Conservation (phyloP, 2,329 filamentous ascomycete genomes). For the Alternaria sp. region DNA sequence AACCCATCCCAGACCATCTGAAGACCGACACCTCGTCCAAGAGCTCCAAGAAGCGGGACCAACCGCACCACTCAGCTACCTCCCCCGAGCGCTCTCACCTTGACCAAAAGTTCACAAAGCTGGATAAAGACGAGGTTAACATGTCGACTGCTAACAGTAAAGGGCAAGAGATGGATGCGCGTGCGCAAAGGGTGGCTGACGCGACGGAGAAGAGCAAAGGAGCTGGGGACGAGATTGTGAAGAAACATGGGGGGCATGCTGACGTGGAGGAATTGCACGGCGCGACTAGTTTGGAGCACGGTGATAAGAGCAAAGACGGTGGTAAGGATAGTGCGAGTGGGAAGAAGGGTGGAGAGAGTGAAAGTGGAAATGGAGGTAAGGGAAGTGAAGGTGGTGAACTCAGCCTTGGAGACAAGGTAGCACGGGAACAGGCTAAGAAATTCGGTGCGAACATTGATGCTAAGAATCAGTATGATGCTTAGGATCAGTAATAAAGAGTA, state of each 20-base stretch:
- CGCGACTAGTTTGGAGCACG: neutral
- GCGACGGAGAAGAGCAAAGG: slow-evolving; percentile 7
- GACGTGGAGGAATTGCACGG: slow-evolving; percentile 24
- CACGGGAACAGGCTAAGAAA: slow-evolving; percentile 26
- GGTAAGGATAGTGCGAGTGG: neutral
- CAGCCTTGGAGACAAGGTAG: slow-evolving; percentile 11
- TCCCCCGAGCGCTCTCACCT: slow-evolving; percentile 2
- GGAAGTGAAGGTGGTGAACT: neutral
- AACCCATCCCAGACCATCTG: neutral
- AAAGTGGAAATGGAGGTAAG: neutral
- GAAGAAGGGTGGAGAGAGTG: neutral
- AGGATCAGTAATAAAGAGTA: neutral
- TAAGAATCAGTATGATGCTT: neutral
- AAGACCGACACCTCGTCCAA: neutral
- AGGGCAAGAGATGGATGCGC: neutral
- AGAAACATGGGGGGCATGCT: slow-evolving; percentile 10
- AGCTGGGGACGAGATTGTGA: slow-evolving; percentile 2
- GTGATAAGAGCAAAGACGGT: neutral
- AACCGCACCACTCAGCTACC: slow-evolving; percentile 8
- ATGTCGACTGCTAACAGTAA: slow-evolving; percentile 5
- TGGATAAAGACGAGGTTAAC: slow-evolving; percentile 17
- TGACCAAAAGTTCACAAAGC: slow-evolving; percentile 16
- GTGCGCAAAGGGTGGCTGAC: slow-evolving; percentile 7
- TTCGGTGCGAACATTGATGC: slow-evolving; percentile 23
- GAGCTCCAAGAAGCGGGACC: neutral